Evolutionary conservation across 2,329 filamentous ascomycete species (phyloP), one percentile per base, ranked within the genome.

Genomic region (Hypoxylon sp.): DNA sequence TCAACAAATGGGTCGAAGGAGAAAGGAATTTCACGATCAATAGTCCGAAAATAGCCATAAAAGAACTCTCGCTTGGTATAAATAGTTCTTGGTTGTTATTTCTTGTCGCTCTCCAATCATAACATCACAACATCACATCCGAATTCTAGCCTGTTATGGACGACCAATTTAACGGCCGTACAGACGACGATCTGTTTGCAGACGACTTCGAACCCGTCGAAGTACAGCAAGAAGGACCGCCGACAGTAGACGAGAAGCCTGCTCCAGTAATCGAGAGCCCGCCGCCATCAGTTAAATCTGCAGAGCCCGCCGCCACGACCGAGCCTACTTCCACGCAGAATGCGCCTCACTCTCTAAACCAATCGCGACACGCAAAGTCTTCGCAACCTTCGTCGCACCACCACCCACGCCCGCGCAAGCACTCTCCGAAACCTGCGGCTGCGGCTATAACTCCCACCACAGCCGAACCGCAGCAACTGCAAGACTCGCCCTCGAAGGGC

Each of bases 131-230:
- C 53, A 56, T 22, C 39, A 33, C 8, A 47, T 22, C 42, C 24
- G 22, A 11, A 33, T 22, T 50, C 9, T 54, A 48, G 35, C 50
- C n/a, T 47, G 59, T 9, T 22, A 89, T 89, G 87, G 87, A 89
- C 22, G 87, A 89, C 70, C 87, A 89, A 74, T 89, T 89, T 71
- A 83, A 85, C 65, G 87, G 87, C 52, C 83, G 87, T 19, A 89
- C 87, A 50, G 87, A 90, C 74, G 88, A 90, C 72, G 87, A 89
- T 74, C 82, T 90, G 65, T 90, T 90, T 75, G 85, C 85, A 67
- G 88, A 90, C 71, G 87, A 90, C 73, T 88, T 89, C 65, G 87
- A 89, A 76, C 87, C 86, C 6, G 82, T 88, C 55, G 63, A 74
- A 26, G 31, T 54, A 71, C 33, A 73, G 70, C 8, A 67, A 72